Conservation (phyloP, 2,329 filamentous ascomycete genomes). For the Ophiostoma sp. region DNA sequence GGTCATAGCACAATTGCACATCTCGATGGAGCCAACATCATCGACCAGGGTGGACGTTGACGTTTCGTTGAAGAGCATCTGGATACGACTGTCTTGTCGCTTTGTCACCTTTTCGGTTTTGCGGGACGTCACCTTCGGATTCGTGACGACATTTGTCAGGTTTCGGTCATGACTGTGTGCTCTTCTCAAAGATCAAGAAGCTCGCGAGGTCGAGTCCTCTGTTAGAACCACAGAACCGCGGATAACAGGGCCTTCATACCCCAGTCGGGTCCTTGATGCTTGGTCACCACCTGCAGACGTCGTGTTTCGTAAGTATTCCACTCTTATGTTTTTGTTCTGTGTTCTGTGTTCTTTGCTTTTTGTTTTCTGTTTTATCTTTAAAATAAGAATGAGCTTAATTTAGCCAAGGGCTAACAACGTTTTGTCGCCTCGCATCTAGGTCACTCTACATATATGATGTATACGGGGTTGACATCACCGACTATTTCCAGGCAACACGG, state of each 20-base stretch:
- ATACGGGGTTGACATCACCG: constrained; percentile 1
- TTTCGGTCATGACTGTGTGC: background rate
- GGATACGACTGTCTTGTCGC: background rate
- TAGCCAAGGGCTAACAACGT: background rate
- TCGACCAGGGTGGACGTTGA: background rate
- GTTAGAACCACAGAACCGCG: background rate
- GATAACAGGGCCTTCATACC: background rate
- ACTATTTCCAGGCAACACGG: background rate
- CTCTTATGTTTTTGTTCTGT: background rate
- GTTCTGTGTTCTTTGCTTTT: background rate
- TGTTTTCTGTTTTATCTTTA: background rate
- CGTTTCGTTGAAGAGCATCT: background rate
- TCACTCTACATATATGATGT: background rate
- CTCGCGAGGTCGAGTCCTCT: background rate
- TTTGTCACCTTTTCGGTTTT: background rate
- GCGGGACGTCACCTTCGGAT: background rate
- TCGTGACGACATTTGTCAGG: background rate
- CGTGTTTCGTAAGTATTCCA: constrained; percentile 8
- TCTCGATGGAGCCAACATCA: background rate
- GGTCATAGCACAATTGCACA: background rate
- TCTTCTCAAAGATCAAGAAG: background rate
- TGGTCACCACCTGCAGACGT: background rate
- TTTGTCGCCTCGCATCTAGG: background rate
- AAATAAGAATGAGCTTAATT: constrained; percentile 1
- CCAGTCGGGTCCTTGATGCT: too few species aligned